phyloP scores from a whole-genome alignment of 208 protist species.

The Wallacemonas collosoma region DNA sequence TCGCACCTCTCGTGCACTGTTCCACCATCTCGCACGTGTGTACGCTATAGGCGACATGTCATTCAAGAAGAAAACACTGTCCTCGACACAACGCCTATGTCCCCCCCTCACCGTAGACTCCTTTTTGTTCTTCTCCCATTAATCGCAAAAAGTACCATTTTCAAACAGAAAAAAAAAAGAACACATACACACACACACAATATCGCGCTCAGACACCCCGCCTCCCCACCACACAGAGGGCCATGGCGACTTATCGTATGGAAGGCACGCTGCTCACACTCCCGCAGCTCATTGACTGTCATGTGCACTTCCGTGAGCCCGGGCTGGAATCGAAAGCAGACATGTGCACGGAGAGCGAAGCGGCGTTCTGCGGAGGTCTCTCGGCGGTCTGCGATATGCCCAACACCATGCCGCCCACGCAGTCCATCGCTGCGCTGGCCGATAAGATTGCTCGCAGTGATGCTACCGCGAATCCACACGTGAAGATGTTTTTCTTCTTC shows the following conservation, averaged over 20 bases:
- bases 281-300: constrained; percentile 92
- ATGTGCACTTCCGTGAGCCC: constrained; percentile 94
- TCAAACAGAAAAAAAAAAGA: constrained; percentile 21
- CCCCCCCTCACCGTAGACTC: no score
- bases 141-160: not conserved
- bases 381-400: constrained; percentile 86
- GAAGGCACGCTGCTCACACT: constrained; percentile 39
- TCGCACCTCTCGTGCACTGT: no score
- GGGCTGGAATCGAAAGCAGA: constrained; percentile 93
- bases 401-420: constrained; percentile 85
- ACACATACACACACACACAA: constrained; percentile 2
- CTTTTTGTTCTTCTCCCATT: not conserved
- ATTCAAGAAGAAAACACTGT: constrained; percentile 1
- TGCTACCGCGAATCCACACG: constrained; percentile 25
- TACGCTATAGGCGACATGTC: no score
- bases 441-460: constrained; percentile 70
- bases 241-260: constrained; percentile 11
- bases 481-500: constrained; percentile 80
- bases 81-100: no score
- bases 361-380: constrained; percentile 92
- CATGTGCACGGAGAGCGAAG: constrained; percentile 85
- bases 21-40: no score
- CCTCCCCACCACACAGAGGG: not conserved
- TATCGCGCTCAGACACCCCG: not conserved
- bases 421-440: constrained; percentile 61